Evolutionary conservation across 768 basidiomycete species (phyloP).

Genomic region (Podaxis mareebaensis): DNA sequence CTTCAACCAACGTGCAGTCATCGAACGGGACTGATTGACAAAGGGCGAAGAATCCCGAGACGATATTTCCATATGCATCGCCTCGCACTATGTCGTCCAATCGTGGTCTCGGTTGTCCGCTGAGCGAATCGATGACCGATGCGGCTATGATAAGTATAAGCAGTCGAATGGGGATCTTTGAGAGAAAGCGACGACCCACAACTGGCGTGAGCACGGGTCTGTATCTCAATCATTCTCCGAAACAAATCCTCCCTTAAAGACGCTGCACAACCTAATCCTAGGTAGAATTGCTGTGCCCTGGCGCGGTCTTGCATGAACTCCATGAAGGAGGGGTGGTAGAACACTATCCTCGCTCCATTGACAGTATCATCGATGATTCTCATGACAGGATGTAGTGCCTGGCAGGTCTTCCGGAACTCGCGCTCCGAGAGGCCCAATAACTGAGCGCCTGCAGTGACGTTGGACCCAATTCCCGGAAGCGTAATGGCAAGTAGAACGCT

Average conservation of each 20-base stretch:
- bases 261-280: not conserved
- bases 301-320: not conserved
- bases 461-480: not conserved
- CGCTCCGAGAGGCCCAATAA: not conserved
- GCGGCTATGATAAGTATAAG: too few relatives aligned
- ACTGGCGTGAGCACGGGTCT: too few relatives aligned
- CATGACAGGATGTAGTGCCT: not conserved
- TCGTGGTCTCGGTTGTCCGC: too few relatives aligned
- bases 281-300: not conserved
- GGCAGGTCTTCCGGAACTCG: not conserved
- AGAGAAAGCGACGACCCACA: too few relatives aligned
- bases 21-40: too few relatives aligned
- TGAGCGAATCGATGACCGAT: too few relatives aligned
- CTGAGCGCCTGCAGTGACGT: not conserved
- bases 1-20: too few relatives aligned
- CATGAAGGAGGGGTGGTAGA: not conserved
- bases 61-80: too few relatives aligned
- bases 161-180: too few relatives aligned
- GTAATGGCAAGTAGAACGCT: not conserved
- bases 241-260: not conserved
- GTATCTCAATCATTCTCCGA: slow-evolving; percentile 14
- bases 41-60: too few relatives aligned
- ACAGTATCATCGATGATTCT: not conserved
- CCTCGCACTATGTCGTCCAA: too few relatives aligned
- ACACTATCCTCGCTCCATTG: not conserved